A percentile compares a stretch with the other conserved stretches of the same genome.
Conservation (phyloP, 805 yeast species). For the Ogataea minuta region DNA sequence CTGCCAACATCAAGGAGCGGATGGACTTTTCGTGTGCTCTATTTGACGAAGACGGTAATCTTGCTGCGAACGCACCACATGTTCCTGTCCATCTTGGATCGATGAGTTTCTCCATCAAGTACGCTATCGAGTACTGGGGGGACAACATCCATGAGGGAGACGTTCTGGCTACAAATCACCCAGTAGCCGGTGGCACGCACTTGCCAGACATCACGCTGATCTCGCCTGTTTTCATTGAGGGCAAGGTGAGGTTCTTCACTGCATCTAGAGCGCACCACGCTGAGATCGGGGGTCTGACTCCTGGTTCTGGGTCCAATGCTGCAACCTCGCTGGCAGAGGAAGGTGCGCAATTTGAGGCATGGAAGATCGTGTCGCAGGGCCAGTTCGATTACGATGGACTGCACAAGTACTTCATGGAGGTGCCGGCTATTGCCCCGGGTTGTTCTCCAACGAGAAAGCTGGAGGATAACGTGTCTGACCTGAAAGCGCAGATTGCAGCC, state of each 20-base stretch:
- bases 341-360: conserved; percentile 54
- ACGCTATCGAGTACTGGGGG: conserved; percentile 39
- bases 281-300: conserved; percentile 58
- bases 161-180: conserved; percentile 43
- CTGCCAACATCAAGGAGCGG: conserved; percentile 48
- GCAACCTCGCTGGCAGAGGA: conserved; percentile 54
- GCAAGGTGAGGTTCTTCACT: conserved; percentile 47
- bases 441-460: conserved; percentile 56
- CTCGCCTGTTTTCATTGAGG: conserved; percentile 52
- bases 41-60: conserved; percentile 43
- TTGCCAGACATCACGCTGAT: conserved; percentile 54
- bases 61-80: conserved; percentile 31
- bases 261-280: conserved; percentile 65
- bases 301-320: conserved; percentile 56
- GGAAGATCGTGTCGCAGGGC: conserved; percentile 50
- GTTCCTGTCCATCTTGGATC: conserved; percentile 51
- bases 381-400: conserved; percentile 53
- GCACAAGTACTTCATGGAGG: conserved; percentile 43
- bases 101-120: conserved; percentile 43
- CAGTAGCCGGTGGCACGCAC: conserved; percentile 47
- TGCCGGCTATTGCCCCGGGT: conserved; percentile 47
- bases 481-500: conserved; percentile 50
- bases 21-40: conserved; percentile 49
- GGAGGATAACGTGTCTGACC: conserved; percentile 51
- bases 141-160: conserved; percentile 43